A percentile compares a stretch with the other conserved stretches of the same genome.
phyloP scores from a whole-genome alignment of 2,329 filamentous ascomycete genomes.

The Whalleya microplaca region DNA sequence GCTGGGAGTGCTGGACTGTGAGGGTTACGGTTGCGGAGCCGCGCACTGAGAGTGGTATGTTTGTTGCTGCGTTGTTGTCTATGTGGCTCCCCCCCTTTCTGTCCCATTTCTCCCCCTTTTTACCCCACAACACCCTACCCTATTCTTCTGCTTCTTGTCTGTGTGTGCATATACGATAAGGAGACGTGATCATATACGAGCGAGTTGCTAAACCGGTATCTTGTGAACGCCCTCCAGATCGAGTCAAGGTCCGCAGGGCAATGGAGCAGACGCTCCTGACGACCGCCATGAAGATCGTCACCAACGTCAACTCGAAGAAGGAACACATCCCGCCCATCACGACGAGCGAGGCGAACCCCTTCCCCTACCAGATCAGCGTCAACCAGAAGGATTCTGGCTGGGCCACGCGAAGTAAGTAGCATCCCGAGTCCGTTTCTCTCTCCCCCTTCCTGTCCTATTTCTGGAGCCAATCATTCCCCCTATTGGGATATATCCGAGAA shows the following conservation, averaged over 20 bases:
- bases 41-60: conserved; percentile 81
- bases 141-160: too few relatives aligned
- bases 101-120: conserved; percentile 4
- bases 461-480: too few relatives aligned
- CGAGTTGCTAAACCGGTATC: conserved; percentile 10
- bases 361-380: conserved; percentile 90
- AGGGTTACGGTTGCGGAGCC: conserved; percentile 93
- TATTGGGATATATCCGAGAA: too few relatives aligned
- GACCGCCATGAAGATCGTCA: conserved; percentile 87
- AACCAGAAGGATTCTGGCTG: conserved; percentile 82
- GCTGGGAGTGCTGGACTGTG: conserved; percentile 95
- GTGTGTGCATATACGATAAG: too few relatives aligned
- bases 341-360: conserved; percentile 87
- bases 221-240: conserved; percentile 65
- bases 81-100: not conserved
- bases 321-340: conserved; percentile 98
- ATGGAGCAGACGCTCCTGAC: conserved; percentile 90
- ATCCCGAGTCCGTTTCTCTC: too few relatives aligned
- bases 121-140: not conserved
- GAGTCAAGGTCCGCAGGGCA: conserved; percentile 83
- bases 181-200: not conserved
- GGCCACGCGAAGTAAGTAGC: conserved; percentile 75
- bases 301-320: conserved; percentile 84
- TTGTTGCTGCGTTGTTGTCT: not conserved
- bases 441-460: too few relatives aligned